Evolutionary conservation across 1,284 basidiomycete species (phyloP), one percentile per base, ranked within the genome.

Genomic region (Trichosporon faecale): DNA sequence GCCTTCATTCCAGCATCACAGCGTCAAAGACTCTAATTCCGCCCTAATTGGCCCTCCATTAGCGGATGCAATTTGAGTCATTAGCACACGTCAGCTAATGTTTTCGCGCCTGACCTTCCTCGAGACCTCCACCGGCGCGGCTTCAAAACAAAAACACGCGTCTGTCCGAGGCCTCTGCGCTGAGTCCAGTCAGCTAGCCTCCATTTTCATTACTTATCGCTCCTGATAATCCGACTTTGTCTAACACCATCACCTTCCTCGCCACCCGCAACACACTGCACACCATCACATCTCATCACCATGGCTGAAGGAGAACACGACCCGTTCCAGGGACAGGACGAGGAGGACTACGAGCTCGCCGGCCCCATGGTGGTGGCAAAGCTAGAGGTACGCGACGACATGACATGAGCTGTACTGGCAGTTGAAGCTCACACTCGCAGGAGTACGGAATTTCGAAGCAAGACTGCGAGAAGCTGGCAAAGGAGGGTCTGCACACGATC

Each of bases 381-480:
- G 80, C 88, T 95, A 12, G 89, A 92, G 75, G 85, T 84, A 29
- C 49, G 83, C 33, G 23, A 2, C 31, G n/a, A 21, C 27, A n/a
- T 52, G 27, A 3, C 57, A 29, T 29, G 57, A 23, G 0, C 37
- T 60, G 40, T 23, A 3, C 23, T 9, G 23, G 23, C n/a, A 57
- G 61, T 40, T 1, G 6, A n/a, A 65, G 49, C 27, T 61, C 1
- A 61, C 57, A 29, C 4, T 33, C 25, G 27, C 69, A 88, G 85
- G 95, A 98, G 85, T 90, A 90, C 44, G 96, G 97, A 9, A 94
- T 99, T 75, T 90, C 91, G 44, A 83, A 90, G 27, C 92, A 94
- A 76, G 96, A 99, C 82, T 91, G 95, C 85, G 94, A 97, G 88
- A 98, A 98, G 83, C 90, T 99, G 35, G 85, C 89, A n/a, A 94